Conservation (phyloP, 2,329 filamentous ascomycete genomes). For the Hymenoscyphus albidus region DNA sequence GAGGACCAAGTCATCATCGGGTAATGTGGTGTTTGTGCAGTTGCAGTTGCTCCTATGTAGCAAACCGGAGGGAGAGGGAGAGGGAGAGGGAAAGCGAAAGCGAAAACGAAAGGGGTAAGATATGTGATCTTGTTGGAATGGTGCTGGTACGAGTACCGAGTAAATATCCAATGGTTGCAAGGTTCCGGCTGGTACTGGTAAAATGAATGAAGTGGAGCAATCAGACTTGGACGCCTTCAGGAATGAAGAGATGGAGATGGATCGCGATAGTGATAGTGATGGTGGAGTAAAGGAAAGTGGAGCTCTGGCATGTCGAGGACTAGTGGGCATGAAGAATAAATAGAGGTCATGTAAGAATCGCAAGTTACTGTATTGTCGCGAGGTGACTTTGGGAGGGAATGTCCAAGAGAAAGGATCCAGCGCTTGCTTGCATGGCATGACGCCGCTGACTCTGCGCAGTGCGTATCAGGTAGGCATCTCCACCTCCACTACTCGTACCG, state of each 20-base stretch:
- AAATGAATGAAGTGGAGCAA: background rate
- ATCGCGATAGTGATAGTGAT: background rate
- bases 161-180: background rate
- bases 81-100: too few relatives aligned
- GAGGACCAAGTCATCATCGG: constrained; percentile 61
- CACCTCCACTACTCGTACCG: too few relatives aligned
- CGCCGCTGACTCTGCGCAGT: too few relatives aligned
- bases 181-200: background rate
- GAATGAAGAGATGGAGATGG: background rate
- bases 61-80: constrained; percentile 3
- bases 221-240: constrained; percentile 5
- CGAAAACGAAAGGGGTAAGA: background rate
- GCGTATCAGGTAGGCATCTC: too few relatives aligned
- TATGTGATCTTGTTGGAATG: background rate
- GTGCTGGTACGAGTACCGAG: background rate
- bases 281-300: background rate
- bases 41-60: background rate
- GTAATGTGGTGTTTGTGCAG: background rate
- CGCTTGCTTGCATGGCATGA: too few relatives aligned
- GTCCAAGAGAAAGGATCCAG: too few relatives aligned
- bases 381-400: background rate
- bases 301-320: constrained; percentile 9
- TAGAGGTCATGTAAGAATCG: background rate
- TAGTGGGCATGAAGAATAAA: background rate
- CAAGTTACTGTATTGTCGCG: background rate